Evolutionary conservation across 139 green algal genomes (phyloP), one percentile per base, ranked within the genome.

Genomic region (Chlorella sp.): DNA sequence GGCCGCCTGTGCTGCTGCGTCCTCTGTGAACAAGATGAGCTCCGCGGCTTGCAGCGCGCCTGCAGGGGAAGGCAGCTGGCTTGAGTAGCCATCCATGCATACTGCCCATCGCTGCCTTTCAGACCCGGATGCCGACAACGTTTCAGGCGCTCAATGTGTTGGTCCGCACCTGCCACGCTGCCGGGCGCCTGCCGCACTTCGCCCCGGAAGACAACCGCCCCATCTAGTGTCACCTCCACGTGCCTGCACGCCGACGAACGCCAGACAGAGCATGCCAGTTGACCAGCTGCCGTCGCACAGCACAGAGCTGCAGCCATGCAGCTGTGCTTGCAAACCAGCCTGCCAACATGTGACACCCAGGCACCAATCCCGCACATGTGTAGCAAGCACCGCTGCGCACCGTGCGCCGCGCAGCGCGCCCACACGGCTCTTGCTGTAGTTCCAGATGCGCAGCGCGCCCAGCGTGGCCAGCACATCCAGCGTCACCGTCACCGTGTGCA

Each of bases 381-480:
- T n/a, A n/a, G n/a, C n/a, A 9, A 16, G 44, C 44, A 51, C 44
- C 44, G 44, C 44, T 51, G 44, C 44, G 9, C 36, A 73, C 57
- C 80, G 83, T 39, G 76, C 88, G 32, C 88, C 88, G 4, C 88
- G 86, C 51, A 78, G 57, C 26, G 76, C 75, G 68, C 90, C 86
- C 30, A 92, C 88, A 12, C 88, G 74, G 76, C 34, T 85, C 74
- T 86, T 87, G 80, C 90, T 92, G 83, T 92, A 92, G 83, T 92
- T 92, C 86, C 86, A 92, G 15, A 90, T 41, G 41, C 88, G 64
- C 34, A 88, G 32, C 79, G 84, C 84, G 41, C 87, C 87, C n/a
- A 90, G 55, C 4, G 83, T 51, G 34, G 72, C 63, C 1, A 5
- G 21, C 51, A 73, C 47, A 32, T 30, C 81, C 44, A 86, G 74